Conservation (phyloP, 2,329 filamentous ascomycete species). For the Phaeosphaeriaceae sp. region DNA sequence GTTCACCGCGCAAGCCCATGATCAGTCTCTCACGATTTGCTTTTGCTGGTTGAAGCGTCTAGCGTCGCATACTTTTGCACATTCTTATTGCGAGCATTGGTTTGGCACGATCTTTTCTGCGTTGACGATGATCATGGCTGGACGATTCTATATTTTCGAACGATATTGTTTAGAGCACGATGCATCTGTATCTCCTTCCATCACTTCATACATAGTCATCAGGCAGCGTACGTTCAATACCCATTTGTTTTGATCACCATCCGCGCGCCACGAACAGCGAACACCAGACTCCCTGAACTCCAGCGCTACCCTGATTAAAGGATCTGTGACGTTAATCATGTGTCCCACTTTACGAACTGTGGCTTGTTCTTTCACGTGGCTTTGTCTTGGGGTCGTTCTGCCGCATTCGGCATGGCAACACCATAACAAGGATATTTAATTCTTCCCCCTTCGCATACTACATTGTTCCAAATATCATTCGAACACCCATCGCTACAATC, state of each 20-base stretch:
- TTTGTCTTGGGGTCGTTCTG: slow-evolving; percentile 8
- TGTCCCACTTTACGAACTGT: background rate
- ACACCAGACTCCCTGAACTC: background rate
- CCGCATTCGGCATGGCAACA: slow-evolving; percentile 3
- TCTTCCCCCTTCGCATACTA: background rate
- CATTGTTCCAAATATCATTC: background rate
- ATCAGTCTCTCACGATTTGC: slow-evolving; percentile 51
- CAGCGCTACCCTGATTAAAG: slow-evolving; percentile 6
- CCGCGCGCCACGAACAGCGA: background rate
- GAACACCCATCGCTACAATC: background rate
- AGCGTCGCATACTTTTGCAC: slow-evolving; percentile 7
- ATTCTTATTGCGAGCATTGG: slow-evolving; percentile 11
- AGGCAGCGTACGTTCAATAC: slow-evolving; percentile 23
- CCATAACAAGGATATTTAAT: slow-evolving; percentile 12
- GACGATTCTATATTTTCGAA: background rate
- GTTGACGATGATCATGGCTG: slow-evolving; percentile 7
- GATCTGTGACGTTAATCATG: background rate
- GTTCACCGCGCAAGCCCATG: slow-evolving; percentile 42
- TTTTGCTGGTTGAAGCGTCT: slow-evolving; percentile 32
- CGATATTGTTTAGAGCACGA: background rate
- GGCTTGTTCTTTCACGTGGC: slow-evolving; percentile 3
- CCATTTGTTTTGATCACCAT: slow-evolving; percentile 5
- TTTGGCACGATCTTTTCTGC: slow-evolving; percentile 7
- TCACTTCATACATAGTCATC: slow-evolving; percentile 11
- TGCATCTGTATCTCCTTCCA: slow-evolving; percentile 1